Conservation (phyloP, 1,284 basidiomycete species). For the Malassezia vespertilionis region DNA sequence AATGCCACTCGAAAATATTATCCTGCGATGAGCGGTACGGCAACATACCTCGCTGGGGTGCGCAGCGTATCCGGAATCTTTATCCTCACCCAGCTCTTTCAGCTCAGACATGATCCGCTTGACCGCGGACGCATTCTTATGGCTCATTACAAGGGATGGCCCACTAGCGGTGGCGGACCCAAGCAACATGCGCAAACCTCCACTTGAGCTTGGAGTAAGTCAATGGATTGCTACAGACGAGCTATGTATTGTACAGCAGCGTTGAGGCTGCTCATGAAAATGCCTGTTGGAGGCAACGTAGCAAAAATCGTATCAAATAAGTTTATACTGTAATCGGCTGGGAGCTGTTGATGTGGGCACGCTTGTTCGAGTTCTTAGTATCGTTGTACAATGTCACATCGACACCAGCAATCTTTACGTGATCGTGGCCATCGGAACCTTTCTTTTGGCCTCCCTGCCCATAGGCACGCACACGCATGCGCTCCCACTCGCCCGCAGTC, state of each 20-base stretch:
- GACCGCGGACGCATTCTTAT: slow-evolving; percentile 7
- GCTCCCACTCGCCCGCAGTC: slow-evolving; percentile 43
- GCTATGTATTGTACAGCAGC: slow-evolving; percentile 6
- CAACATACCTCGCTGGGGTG: slow-evolving; percentile 8
- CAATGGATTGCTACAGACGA: too few relatives aligned
- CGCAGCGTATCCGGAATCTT: slow-evolving; percentile 5
- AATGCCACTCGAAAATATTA: slow-evolving; percentile 72
- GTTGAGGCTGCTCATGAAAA: slow-evolving; percentile 2
- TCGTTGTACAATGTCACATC: slow-evolving; percentile 34
- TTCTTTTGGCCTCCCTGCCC: slow-evolving; percentile 40
- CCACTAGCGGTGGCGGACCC: too few relatives aligned
- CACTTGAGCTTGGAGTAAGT: neutral
- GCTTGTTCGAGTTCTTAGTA: neutral
- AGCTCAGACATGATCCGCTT: slow-evolving; percentile 16
- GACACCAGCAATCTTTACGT: slow-evolving; percentile 34
- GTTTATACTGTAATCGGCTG: neutral
- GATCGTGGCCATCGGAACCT: slow-evolving; percentile 37
- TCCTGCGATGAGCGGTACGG: slow-evolving; percentile 17
- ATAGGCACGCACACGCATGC: slow-evolving; percentile 38
- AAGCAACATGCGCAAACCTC: neutral
- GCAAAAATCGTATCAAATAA: slow-evolving; percentile 43
- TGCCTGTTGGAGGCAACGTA: slow-evolving; percentile 48
- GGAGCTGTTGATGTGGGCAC: neutral
- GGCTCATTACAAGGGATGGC: slow-evolving; percentile 2
- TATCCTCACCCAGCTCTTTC: slow-evolving; percentile 5